phyloP scores from a whole-genome alignment of 306 rosid genomes.

The Acmispon strigosus region DNA sequence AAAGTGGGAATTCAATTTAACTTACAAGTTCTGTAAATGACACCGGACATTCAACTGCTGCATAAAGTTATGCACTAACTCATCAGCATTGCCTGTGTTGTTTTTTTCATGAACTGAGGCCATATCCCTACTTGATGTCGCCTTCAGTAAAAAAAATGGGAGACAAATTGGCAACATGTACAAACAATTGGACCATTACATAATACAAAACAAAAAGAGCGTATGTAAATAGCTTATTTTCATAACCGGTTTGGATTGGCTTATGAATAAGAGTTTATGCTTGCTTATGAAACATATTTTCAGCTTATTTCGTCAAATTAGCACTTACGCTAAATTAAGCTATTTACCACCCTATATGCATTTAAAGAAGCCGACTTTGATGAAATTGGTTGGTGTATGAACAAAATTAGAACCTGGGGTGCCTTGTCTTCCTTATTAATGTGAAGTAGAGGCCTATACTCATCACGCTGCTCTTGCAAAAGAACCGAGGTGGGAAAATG shows the following conservation, averaged over 20 bases:
- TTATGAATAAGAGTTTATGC: too few relatives aligned
- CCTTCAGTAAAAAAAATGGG: constrained; percentile 36
- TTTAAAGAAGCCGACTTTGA: not conserved
- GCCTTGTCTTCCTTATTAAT: constrained; percentile 48
- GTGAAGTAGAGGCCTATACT: constrained; percentile 47
- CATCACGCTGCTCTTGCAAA: constrained; percentile 74
- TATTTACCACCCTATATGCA: not conserved
- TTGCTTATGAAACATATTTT: too few relatives aligned
- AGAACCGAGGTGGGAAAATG: constrained; percentile 68
- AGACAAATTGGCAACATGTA: constrained; percentile 7
- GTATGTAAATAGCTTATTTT: too few relatives aligned
- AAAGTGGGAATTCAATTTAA: constrained; percentile 18
- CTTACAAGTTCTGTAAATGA: constrained; percentile 61
- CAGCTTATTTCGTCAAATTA: too few relatives aligned
- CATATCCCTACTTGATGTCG: constrained; percentile 39
- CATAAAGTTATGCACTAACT: constrained; percentile 40
- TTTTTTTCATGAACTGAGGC: constrained; percentile 36
- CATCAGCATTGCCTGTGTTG: constrained; percentile 23
- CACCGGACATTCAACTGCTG: constrained; percentile 53
- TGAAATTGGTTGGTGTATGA: not conserved
- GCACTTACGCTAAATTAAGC: too few relatives aligned
- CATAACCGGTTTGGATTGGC: too few relatives aligned
- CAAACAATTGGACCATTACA: not conserved
- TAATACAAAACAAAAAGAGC: not conserved
- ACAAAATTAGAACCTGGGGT: constrained; percentile 47